phyloP scores from a whole-genome alignment of 257 asterid genomes.

The Cordia subcordata region DNA sequence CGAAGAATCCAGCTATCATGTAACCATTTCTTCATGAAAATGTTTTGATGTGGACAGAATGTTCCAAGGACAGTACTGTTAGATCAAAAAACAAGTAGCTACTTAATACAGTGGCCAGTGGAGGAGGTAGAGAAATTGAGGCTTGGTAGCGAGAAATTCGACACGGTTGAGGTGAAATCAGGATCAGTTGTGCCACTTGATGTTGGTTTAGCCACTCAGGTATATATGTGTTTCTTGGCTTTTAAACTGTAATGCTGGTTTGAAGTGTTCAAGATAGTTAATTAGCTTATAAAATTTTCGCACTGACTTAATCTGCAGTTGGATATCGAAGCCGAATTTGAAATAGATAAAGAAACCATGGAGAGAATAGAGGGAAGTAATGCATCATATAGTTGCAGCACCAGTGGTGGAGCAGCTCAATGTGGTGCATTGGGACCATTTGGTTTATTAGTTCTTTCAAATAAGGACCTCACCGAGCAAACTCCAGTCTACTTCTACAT shows the following conservation, averaged over 20 bases:
- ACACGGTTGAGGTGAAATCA: slow-evolving; percentile 31
- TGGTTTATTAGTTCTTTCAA: slow-evolving; percentile 54
- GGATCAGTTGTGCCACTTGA: slow-evolving; percentile 50
- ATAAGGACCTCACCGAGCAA: slow-evolving; percentile 41
- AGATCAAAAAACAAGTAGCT: slow-evolving; percentile 54
- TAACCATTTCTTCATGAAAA: too few relatives aligned
- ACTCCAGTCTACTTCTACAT: slow-evolving; percentile 75
- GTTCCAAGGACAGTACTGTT: slow-evolving; percentile 58
- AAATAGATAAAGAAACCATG: slow-evolving; percentile 32
- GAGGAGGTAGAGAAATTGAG: slow-evolving; percentile 65
- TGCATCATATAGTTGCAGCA: slow-evolving; percentile 38
- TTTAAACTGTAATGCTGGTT: not conserved
- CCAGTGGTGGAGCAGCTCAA: slow-evolving; percentile 48
- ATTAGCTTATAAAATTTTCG: not conserved
- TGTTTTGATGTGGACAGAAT: slow-evolving; percentile 22
- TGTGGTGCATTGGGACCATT: slow-evolving; percentile 85
- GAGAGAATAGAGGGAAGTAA: slow-evolving; percentile 24
- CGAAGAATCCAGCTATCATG: too few relatives aligned
- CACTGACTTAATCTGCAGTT: slow-evolving; percentile 25
- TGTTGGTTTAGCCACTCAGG: slow-evolving; percentile 58
- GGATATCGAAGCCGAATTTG: slow-evolving; percentile 71
- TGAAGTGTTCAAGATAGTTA: too few relatives aligned
- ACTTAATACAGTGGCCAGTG: slow-evolving; percentile 74
- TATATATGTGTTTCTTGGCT: slow-evolving; percentile 6
- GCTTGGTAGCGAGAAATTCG: slow-evolving; percentile 21